Conservation (phyloP, 441 rosid genomes). For the Arabidopsis hybrid region DNA sequence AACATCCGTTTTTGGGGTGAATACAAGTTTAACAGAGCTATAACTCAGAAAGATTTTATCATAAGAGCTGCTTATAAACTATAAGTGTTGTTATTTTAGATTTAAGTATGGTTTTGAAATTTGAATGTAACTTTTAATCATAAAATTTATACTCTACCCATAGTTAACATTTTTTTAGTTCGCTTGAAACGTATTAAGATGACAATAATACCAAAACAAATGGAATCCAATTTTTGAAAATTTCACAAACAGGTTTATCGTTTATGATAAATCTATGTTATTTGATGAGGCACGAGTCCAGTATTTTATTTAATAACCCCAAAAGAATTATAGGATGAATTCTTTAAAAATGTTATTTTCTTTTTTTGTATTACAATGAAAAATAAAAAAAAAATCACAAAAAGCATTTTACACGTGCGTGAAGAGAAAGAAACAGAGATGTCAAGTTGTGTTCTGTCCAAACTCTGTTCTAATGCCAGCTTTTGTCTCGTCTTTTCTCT, state of each 20-base stretch:
- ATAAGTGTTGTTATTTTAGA: no score
- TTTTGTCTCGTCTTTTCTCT: constrained; percentile 11
- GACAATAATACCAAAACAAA: not conserved
- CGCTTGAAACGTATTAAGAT: not conserved
- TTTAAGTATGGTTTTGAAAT: no score
- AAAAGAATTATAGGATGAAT: not conserved
- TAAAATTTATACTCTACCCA: no score
- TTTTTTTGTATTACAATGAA: not conserved
- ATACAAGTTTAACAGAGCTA: no score
- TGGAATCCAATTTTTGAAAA: not conserved
- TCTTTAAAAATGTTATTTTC: not conserved
- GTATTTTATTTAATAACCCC: not conserved
- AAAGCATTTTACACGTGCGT: constrained; percentile 27
- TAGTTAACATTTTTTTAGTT: no score
- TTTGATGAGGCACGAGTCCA: not conserved
- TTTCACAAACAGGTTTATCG: not conserved
- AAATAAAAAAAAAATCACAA: constrained; percentile 1
- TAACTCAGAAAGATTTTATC: no score
- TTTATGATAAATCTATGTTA: not conserved
- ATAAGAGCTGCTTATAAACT: not conserved
- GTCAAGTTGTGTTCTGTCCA: constrained; percentile 30
- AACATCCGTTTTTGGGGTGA: no score
- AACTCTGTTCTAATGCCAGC: not conserved
- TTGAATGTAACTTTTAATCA: no score
- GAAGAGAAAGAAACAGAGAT: constrained; percentile 2